A percentile compares a stretch with the other conserved stretches of the same genome.
These are phyloP conservation scores for Dendrobium chrysotoxum DNA, from an alignment of 106 monocot genomes.

Conservation along the genomic window DNA sequence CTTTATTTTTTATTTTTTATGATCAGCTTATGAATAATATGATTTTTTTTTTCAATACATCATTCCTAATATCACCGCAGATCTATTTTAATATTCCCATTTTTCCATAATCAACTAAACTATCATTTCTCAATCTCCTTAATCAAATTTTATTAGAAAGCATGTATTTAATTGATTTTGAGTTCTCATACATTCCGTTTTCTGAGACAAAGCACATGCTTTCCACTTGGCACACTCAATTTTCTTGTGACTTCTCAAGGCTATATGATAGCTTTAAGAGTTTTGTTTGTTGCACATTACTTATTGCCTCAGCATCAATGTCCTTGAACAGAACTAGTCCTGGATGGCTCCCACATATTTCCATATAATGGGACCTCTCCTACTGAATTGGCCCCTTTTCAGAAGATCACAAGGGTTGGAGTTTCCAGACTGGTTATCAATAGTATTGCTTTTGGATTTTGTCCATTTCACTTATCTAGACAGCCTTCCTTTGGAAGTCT, in stretches of 20 bases:
- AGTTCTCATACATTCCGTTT: neutral
- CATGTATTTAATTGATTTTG: neutral
- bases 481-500: neutral
- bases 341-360: neutral
- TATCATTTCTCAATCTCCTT: too few relatives aligned
- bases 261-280: neutral
- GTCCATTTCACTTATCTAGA: neutral
- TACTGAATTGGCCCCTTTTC: neutral
- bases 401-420: slow-evolving; percentile 1
- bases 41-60: neutral
- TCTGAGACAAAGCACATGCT: neutral
- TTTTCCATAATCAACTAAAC: neutral
- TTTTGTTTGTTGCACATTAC: neutral
- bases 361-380: neutral
- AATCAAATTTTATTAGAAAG: neutral
- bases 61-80: neutral
- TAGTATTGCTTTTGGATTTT: slow-evolving; percentile 1
- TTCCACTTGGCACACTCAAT: neutral
- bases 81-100: neutral
- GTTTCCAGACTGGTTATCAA: neutral
- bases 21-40: neutral
- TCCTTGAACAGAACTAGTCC: neutral
- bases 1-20: too few relatives aligned
- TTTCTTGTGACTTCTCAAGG: neutral
- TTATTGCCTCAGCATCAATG: neutral